These are phyloP conservation scores for Oryza longistaminata DNA, from an alignment of 176 grass and related monocot species.

Conservation along the genomic window DNA sequence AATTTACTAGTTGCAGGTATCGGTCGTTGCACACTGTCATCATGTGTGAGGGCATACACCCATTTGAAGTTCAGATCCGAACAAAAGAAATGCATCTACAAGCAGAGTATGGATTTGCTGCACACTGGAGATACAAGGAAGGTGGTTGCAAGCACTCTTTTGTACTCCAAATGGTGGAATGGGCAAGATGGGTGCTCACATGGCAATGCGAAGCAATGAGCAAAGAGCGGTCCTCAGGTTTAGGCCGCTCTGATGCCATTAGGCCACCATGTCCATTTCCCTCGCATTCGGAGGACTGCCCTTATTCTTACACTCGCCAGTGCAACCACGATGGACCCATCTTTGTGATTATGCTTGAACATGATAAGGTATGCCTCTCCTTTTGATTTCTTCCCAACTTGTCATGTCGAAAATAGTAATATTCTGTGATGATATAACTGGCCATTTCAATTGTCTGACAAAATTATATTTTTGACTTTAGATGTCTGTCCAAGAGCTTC, in stretches of 20 bases:
- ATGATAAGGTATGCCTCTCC: constrained; percentile 71
- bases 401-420: not conserved
- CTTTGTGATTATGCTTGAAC: constrained; percentile 76
- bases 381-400: not conserved
- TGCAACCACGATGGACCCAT: constrained; percentile 75
- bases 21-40: constrained; percentile 77
- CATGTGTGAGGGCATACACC: constrained; percentile 51
- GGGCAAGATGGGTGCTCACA: constrained; percentile 80
- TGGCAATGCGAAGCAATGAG: constrained; percentile 78
- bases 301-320: constrained; percentile 65
- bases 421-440: not conserved
- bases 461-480: constrained; percentile 41
- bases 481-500: constrained; percentile 95
- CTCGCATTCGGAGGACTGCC: constrained; percentile 76
- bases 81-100: constrained; percentile 91
- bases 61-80: constrained; percentile 91
- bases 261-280: constrained; percentile 72
- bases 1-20: constrained; percentile 59
- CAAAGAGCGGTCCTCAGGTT: constrained; percentile 35
- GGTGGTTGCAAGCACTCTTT: constrained; percentile 63
- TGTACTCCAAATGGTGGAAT: constrained; percentile 90
- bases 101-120: constrained; percentile 89
- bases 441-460: not conserved
- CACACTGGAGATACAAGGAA: constrained; percentile 98
- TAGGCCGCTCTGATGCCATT: constrained; percentile 23